Percentiles rank a stretch among this genome's conserved stretches.
Conservation (phyloP, 2,329 filamentous ascomycete species). For the Aspergillus intermedius region DNA sequence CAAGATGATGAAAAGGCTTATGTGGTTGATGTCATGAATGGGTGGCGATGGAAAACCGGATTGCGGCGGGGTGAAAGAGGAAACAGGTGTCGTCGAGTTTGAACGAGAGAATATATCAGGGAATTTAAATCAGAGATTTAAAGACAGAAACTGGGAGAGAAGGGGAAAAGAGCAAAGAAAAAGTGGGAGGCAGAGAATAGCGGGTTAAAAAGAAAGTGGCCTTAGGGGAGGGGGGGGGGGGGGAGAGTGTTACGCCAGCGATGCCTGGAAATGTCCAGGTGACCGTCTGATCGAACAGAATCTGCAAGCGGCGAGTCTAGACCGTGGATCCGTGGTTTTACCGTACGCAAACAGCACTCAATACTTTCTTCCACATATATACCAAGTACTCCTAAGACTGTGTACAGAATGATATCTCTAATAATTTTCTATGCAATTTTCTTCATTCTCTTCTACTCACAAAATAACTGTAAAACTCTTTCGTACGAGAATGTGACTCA, state of each 20-base stretch:
- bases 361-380: background rate
- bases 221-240: background rate
- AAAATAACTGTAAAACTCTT: background rate
- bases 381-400: background rate
- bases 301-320: slow-evolving; percentile 13
- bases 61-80: too few species aligned
- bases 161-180: background rate
- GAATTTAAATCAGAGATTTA: too few species aligned
- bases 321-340: slow-evolving; percentile 4
- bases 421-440: background rate
- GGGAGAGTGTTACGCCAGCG: background rate
- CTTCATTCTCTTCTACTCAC: background rate
- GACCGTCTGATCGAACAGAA: slow-evolving; percentile 17
- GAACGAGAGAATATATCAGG: too few species aligned
- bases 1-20: too few species aligned
- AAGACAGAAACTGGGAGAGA: background rate
- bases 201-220: slow-evolving; percentile 1
- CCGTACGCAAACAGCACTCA: background rate
- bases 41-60: background rate
- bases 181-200: slow-evolving; percentile 4
- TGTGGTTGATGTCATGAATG: background rate
- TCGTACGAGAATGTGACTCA: background rate
- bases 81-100: too few species aligned
- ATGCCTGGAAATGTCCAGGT: slow-evolving; percentile 1
- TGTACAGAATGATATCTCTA: too few species aligned